Evolutionary conservation across 768 basidiomycete species (phyloP).

Genomic region (Calvatia gigantea): DNA sequence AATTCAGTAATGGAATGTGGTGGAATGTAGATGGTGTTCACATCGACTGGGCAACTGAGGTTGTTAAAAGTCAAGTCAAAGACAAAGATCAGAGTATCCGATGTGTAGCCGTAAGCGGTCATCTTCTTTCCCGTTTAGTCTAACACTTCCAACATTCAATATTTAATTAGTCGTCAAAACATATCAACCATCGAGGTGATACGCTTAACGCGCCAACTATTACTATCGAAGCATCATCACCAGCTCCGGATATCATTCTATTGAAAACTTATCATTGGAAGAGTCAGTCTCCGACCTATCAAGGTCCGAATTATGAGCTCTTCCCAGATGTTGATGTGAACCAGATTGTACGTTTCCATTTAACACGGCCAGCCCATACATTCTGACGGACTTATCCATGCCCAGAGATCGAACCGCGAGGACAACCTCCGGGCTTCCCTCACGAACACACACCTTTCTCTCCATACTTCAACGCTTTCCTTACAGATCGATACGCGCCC

Average conservation of each 20-base stretch:
- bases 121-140: background rate
- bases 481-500: conserved; percentile 25
- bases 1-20: conserved; percentile 32
- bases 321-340: conserved; percentile 24
- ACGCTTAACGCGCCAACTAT: conserved; percentile 28
- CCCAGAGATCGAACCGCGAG: conserved; percentile 8
- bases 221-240: conserved; percentile 30
- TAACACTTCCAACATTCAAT: background rate
- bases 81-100: conserved; percentile 19
- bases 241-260: conserved; percentile 27
- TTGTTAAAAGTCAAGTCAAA: conserved; percentile 21
- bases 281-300: conserved; percentile 16
- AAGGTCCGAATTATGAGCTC: conserved; percentile 27
- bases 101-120: conserved; percentile 23
- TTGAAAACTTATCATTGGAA: conserved; percentile 30
- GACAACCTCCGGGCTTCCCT: conserved; percentile 19
- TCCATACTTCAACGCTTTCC: conserved; percentile 22
- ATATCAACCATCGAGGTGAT: conserved; percentile 30
- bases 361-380: background rate
- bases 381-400: background rate
- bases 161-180: conserved; percentile 22
- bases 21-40: conserved; percentile 21
- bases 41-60: conserved; percentile 29
- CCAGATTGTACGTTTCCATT: conserved; percentile 14
- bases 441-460: conserved; percentile 18